Base-by-base conservation (phyloP, 805 yeast species). In the Wickerhamiella azymoides region DNA sequence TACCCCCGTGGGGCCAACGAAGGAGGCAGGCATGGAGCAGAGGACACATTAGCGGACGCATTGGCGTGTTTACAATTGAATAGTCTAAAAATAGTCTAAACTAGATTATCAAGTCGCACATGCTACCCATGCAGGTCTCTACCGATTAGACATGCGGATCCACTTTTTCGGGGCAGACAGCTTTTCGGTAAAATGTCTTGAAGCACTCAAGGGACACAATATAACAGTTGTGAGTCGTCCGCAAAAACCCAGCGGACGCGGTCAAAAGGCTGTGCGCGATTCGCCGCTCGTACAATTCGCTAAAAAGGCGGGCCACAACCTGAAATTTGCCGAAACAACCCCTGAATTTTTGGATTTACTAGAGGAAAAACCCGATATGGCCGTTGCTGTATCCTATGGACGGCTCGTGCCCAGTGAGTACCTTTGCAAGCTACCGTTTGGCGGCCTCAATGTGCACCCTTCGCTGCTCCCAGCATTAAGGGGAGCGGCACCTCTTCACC, bases 371-470 rank as follows among this genome's bases (percentile, higher is more conserved):
- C 40, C 46, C 4, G 74, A 81, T 50, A 58, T 86, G 52, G 80
- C 86, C 0, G 69, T 92, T n/a, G 96, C 97, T 0, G 96, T 86
- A 1, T 85, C 96, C 0, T 92, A 77, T 60, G 98, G 97, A 0
- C 69, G 70, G 43, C 65, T 89, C 39, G 85, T 92, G 3, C 96
- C 97, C 0, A 64, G 62, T 0, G 48, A 59, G 1, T 75, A 85
- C 51, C 61, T 92, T 1, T 42, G 56, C 0, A 42, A 59, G 0
- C 63, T 78, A 17, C 59, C 61, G 10, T 75, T 61, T 56, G 85
- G 88, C 3, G 93, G 96, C 0, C 58, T 92, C 24, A 92, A 92
- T 57, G 85, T 92, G 1, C 98, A 92, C 59, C 98, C 98, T 0
- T 85, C 96, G 0, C 59, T 86, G 6, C 68, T 92, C 8, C 98